A percentile compares a stretch with the other conserved stretches of the same genome.
Evolutionary conservation across 352 stramenopile genomes (phyloP).

Genomic region (Phytophthora megakarya): DNA sequence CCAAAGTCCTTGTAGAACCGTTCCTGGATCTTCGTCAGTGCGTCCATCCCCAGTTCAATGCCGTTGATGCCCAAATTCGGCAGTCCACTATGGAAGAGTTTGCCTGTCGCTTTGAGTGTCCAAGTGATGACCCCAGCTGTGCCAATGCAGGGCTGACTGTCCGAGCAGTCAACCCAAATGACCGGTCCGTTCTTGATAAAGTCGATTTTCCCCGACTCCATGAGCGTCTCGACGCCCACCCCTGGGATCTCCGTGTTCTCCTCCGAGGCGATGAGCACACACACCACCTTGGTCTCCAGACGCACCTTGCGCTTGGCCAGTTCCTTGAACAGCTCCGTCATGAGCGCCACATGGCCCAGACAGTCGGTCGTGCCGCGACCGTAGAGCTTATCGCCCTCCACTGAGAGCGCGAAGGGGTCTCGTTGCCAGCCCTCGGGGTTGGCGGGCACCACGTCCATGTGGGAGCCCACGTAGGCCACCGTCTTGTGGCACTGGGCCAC

Average conservation of each 20-base stretch:
- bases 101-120: slow-evolving; percentile 88
- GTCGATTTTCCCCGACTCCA: slow-evolving; percentile 88
- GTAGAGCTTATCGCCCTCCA: slow-evolving; percentile 92
- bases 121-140: slow-evolving; percentile 88
- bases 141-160: slow-evolving; percentile 91
- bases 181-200: slow-evolving; percentile 92
- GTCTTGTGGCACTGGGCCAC: slow-evolving; percentile 58
- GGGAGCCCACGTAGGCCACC: slow-evolving; percentile 85
- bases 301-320: slow-evolving; percentile 69
- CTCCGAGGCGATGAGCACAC: slow-evolving; percentile 90
- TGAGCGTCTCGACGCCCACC: slow-evolving; percentile 86
- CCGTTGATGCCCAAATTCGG: slow-evolving; percentile 90
- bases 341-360: slow-evolving; percentile 90
- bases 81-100: slow-evolving; percentile 91
- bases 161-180: slow-evolving; percentile 91
- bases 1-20: slow-evolving; percentile 92
- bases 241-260: slow-evolving; percentile 77
- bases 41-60: slow-evolving; percentile 87
- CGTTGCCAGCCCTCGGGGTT: slow-evolving; percentile 88
- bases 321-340: slow-evolving; percentile 81
- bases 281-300: slow-evolving; percentile 76
- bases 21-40: slow-evolving; percentile 80
- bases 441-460: slow-evolving; percentile 92
- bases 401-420: slow-evolving; percentile 86
- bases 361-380: slow-evolving; percentile 92